phyloP scores from a whole-genome alignment of 108 stramenopile species.

The Nannochloropsis oceanica region DNA sequence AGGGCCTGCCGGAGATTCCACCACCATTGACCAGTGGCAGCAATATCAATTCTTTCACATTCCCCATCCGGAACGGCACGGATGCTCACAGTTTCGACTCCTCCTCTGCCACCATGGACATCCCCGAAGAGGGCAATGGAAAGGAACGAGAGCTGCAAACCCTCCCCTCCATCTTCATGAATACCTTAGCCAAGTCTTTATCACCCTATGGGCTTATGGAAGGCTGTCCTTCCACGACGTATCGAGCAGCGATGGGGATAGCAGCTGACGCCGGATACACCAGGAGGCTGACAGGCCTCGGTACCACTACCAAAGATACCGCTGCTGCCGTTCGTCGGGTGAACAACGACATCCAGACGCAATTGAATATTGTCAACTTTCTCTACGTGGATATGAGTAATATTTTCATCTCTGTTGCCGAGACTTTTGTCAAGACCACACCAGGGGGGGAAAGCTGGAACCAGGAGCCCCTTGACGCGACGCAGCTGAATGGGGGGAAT shows the following conservation, averaged over 20 bases:
- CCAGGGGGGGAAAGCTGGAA: conserved; percentile 5
- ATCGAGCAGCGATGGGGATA: conserved; percentile 3
- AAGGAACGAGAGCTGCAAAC: background rate
- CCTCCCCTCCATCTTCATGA: background rate
- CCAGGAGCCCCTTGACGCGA: conserved; percentile 21
- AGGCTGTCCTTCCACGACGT: conserved; percentile 10
- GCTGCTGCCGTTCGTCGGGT: conserved; percentile 3
- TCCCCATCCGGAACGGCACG: background rate
- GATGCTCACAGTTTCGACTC: background rate
- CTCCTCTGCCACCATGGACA: no score
- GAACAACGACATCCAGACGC: conserved; percentile 5
- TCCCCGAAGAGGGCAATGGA: no score
- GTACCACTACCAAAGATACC: background rate
- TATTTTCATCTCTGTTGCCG: background rate
- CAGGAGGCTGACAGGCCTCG: background rate
- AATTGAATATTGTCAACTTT: conserved; percentile 9
- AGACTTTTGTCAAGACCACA: background rate
- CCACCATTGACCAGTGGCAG: background rate
- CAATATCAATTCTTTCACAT: background rate
- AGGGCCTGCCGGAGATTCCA: background rate
- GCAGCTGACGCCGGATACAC: conserved; percentile 15
- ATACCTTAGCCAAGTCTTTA: background rate
- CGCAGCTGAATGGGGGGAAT: background rate
- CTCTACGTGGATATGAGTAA: conserved; percentile 10
- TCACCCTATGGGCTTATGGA: background rate